A percentile compares a stretch with the other conserved stretches of the same genome.
Evolutionary conservation across 164 flowering plant species (phyloP).

Genomic region (Amborella trichopoda): DNA sequence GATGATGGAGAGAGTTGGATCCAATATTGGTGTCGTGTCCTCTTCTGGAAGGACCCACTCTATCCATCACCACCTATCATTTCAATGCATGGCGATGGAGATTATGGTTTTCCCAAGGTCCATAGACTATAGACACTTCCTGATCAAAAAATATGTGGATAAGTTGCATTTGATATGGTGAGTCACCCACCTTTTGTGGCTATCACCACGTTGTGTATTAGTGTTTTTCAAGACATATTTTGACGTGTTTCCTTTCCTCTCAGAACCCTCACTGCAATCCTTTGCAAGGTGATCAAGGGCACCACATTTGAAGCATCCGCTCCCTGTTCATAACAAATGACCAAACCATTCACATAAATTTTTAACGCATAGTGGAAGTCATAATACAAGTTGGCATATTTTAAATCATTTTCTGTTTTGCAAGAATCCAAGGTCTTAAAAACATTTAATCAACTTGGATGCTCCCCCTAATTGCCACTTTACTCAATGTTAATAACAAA

Average conservation of each 20-base stretch:
- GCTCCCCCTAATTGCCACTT: too few species aligned
- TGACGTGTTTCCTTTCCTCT: constrained; percentile 10
- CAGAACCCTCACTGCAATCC: constrained; percentile 61
- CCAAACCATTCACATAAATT: too few species aligned
- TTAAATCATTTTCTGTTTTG: too few species aligned
- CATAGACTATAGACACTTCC: background rate
- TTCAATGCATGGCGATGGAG: background rate
- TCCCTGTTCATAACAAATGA: constrained; percentile 33
- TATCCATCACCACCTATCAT: background rate
- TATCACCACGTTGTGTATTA: constrained; percentile 55
- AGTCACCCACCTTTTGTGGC: constrained; percentile 34
- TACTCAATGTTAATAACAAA: too few species aligned
- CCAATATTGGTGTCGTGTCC: background rate
- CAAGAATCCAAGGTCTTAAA: too few species aligned
- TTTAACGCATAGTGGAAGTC: too few species aligned
- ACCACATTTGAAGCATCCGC: constrained; percentile 94
- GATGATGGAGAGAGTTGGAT: too few species aligned
- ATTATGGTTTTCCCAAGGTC: too few species aligned
- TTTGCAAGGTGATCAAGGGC: constrained; percentile 78
- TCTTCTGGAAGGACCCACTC: background rate
- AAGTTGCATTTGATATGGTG: constrained; percentile 1
- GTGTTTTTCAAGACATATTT: constrained; percentile 66
- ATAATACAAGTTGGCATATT: too few species aligned
- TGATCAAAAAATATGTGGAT: background rate
- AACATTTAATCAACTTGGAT: too few species aligned